These are phyloP conservation scores for Suillus plorans DNA, from an alignment of 768 basidiomycete genomes.

Conservation along the genomic window DNA sequence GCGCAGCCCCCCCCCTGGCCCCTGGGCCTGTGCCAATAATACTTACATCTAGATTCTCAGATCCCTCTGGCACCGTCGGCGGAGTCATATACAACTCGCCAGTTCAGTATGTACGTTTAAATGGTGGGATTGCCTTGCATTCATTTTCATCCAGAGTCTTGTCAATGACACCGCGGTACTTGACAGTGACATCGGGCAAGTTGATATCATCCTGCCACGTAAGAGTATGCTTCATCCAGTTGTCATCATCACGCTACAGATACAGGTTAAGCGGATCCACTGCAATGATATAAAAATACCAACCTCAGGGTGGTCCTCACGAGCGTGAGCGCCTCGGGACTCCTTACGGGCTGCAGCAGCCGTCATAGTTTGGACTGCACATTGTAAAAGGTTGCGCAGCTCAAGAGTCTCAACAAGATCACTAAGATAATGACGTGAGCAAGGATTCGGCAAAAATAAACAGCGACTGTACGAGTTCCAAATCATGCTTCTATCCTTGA, in stretches of 20 bases:
- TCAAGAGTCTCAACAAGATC: constrained; percentile 98
- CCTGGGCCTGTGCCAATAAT: too few relatives aligned
- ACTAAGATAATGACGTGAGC: constrained; percentile 40
- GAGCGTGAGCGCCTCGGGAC: constrained; percentile 97
- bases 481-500: constrained; percentile 99
- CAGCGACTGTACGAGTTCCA: constrained; percentile 88
- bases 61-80: constrained; percentile 64
- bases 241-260: constrained; percentile 81
- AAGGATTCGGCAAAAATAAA: constrained; percentile 4
- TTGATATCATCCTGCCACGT: constrained; percentile 81
- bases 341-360: constrained; percentile 94
- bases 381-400: constrained; percentile 92
- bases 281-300: constrained; percentile 20
- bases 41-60: too few relatives aligned
- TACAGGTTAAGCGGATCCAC: constrained; percentile 4
- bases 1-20: too few relatives aligned
- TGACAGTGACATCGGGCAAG: constrained; percentile 82
- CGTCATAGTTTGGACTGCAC: constrained; percentile 93
- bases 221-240: constrained; percentile 95
- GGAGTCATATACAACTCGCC: constrained; percentile 73
- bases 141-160: constrained; percentile 92
- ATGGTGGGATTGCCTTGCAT: constrained; percentile 95
- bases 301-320: constrained; percentile 94
- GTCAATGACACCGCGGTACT: constrained; percentile 84
- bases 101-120: constrained; percentile 88